phyloP scores from a whole-genome alignment of 148 eudicot species.

The Nepenthes gracilis region DNA sequence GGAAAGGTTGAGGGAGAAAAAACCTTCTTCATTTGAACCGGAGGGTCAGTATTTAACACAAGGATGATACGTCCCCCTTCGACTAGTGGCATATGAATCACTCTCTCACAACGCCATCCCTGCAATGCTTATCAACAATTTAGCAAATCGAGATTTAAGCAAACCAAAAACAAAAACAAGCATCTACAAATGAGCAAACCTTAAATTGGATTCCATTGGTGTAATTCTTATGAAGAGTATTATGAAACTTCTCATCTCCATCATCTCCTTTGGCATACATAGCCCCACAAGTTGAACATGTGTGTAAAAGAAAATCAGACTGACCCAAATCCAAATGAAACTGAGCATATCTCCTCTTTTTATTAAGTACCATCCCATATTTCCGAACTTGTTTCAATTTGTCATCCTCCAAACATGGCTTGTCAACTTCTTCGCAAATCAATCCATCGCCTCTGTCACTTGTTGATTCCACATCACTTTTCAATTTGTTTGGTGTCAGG shows the following conservation, averaged over 20 bases:
- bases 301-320: slow-evolving; percentile 70
- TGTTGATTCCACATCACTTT: slow-evolving; percentile 5
- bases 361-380: slow-evolving; percentile 37
- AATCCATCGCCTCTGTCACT: slow-evolving; percentile 11
- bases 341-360: slow-evolving; percentile 82
- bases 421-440: slow-evolving; percentile 15
- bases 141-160: neutral
- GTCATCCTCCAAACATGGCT: slow-evolving; percentile 8
- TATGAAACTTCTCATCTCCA: slow-evolving; percentile 73
- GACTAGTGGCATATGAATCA: slow-evolving; percentile 24
- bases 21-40: slow-evolving; percentile 69
- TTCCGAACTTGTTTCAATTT: slow-evolving; percentile 10
- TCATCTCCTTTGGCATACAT: slow-evolving; percentile 75
- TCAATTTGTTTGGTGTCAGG: neutral
- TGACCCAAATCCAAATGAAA: slow-evolving; percentile 87
- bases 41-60: slow-evolving; percentile 56
- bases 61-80: slow-evolving; percentile 49
- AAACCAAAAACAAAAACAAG: neutral
- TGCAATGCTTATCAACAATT: slow-evolving; percentile 5
- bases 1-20: neutral
- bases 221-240: slow-evolving; percentile 56
- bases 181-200: slow-evolving; percentile 24
- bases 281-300: slow-evolving; percentile 66
- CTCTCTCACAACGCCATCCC: slow-evolving; percentile 83
- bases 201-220: slow-evolving; percentile 68